Percentiles rank a stretch among this genome's conserved stretches.
phyloP scores from a whole-genome alignment of 2,329 filamentous ascomycete genomes.

The Aspergillus uvarum region DNA sequence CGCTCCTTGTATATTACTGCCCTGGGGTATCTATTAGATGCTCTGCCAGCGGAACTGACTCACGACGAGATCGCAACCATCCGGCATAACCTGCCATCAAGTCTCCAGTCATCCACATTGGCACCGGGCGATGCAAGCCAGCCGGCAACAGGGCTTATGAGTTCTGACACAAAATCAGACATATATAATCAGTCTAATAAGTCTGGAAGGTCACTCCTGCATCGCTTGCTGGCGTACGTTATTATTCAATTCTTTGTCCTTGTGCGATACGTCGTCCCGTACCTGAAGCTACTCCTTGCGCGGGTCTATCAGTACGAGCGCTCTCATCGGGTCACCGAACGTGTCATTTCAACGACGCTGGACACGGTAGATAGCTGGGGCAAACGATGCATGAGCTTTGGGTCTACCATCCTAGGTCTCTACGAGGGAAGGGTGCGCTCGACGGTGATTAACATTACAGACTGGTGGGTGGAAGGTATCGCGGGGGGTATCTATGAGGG shows the following conservation, averaged over 20 bases:
- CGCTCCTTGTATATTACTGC: slow-evolving; percentile 39
- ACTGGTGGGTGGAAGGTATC: slow-evolving; percentile 65
- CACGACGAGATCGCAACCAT: slow-evolving; percentile 32
- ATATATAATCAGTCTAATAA: neutral
- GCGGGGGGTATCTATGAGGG: slow-evolving; percentile 68
- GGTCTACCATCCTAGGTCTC: slow-evolving; percentile 58
- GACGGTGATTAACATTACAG: slow-evolving; percentile 54
- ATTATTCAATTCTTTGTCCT: slow-evolving; percentile 62
- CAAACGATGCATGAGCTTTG: slow-evolving; percentile 52
- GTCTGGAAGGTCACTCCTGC: slow-evolving; percentile 51
- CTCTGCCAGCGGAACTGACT: slow-evolving; percentile 33
- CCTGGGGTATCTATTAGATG: slow-evolving; percentile 40
- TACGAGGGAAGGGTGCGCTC: slow-evolving; percentile 66
- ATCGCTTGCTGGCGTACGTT: slow-evolving; percentile 56
- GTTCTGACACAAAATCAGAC: neutral
- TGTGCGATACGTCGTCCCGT: slow-evolving; percentile 61
- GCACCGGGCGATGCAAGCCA: neutral
- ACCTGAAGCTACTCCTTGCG: slow-evolving; percentile 55
- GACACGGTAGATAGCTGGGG: slow-evolving; percentile 56
- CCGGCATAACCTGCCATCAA: slow-evolving; percentile 27
- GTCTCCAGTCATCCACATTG: slow-evolving; percentile 19
- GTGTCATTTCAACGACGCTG: slow-evolving; percentile 54
- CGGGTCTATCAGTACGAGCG: slow-evolving; percentile 63
- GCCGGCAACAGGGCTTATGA: neutral
- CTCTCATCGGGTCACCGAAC: slow-evolving; percentile 63